Evolutionary conservation across 805 yeast genomes (phyloP).

Genomic region (Starmerella scarabaei): DNA sequence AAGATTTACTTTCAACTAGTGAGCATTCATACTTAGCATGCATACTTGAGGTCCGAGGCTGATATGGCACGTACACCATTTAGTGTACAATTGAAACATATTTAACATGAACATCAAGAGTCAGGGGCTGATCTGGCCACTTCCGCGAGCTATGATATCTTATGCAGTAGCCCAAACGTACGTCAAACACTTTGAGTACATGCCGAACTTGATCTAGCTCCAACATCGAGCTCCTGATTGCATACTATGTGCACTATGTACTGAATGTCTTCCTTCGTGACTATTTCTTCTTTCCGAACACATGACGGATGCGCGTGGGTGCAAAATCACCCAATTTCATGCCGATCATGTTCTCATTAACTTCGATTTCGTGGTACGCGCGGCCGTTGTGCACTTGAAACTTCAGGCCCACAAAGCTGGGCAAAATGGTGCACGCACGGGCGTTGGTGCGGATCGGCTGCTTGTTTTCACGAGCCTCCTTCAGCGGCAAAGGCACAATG

Average conservation of each 20-base stretch:
- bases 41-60: too few relatives aligned
- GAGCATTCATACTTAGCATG: too few relatives aligned
- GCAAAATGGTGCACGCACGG: constrained; percentile 83
- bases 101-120: too few relatives aligned
- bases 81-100: neutral
- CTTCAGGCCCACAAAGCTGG: constrained; percentile 87
- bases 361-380: constrained; percentile 75
- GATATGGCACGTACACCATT: neutral
- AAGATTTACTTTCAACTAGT: too few relatives aligned
- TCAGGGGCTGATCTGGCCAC: too few relatives aligned
- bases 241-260: too few relatives aligned
- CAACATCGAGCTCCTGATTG: too few relatives aligned
- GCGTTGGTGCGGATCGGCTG: constrained; percentile 93
- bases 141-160: too few relatives aligned
- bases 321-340: constrained; percentile 90
- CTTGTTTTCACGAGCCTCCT: constrained; percentile 65
- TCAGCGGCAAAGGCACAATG: constrained; percentile 88
- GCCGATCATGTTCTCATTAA: constrained; percentile 95
- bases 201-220: too few relatives aligned
- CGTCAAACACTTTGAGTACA: too few relatives aligned
- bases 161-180: too few relatives aligned
- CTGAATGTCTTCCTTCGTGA: too few relatives aligned
- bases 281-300: constrained; percentile 40
- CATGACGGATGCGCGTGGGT: constrained; percentile 79
- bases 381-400: constrained; percentile 95